Base-by-base conservation (phyloP, 345 rosid genomes). In the Brassica nigra region DNA sequence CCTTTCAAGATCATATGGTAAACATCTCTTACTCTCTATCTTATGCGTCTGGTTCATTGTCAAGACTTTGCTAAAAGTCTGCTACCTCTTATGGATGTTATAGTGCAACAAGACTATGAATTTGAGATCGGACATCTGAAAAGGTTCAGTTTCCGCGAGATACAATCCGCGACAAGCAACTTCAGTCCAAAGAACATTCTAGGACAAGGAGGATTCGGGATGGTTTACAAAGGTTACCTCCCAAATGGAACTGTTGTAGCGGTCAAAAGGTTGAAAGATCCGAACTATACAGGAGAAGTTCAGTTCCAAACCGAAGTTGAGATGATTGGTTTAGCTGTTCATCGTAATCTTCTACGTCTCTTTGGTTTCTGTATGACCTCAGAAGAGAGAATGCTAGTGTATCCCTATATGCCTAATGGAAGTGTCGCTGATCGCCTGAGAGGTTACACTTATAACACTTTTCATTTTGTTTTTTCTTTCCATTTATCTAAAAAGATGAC, bases 271-370 rank as follows among this genome's bases (percentile, higher is more conserved):
- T 80, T 95, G 57, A 95, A 87, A 85, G 99, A 95, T 86, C 98
- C 99, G 0, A 90, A 85, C 74, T 89, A 66, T 78, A 88, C 94
- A 5, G 98, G 99, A 80, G 97, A 95, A 86, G 82, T 89, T 73
- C 98, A 95, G 91, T 95, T 95, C 70, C 99, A 92, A 82, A 95
- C 99, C 2, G 98, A 95, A 83, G 98, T 95, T 2, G 97, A 95
- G 80, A 91, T 93, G 98, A 95, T 95, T 76, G 97, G 99, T 18
- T 88, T 95, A 83, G 97, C 99, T 34, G 85, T 92, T 83, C 98
- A 95, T 64, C 87, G 96, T 33, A 95, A 95, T 82, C 93, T 95
- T 37, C 78, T 95, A 74, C 90, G 89, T n/a, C 78, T 95, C 5
- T 90, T 87, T 78, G 99, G 98, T 58, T 93, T 95, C 82, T 95